Evolutionary conservation across 805 yeast species (phyloP), one percentile per base, ranked within the genome.

Genomic region (Suhomyces prunicola): DNA sequence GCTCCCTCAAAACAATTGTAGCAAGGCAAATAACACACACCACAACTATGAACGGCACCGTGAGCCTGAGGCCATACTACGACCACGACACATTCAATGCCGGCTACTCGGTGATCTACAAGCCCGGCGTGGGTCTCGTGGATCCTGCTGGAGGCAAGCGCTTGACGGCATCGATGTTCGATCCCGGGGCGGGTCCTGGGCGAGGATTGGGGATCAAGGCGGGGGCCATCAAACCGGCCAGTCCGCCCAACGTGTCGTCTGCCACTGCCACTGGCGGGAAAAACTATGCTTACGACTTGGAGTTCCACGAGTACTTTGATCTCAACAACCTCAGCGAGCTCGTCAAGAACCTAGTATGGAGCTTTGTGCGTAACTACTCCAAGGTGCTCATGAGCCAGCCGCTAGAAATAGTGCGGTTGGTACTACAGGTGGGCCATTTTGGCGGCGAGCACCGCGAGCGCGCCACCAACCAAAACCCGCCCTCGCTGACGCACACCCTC

Each of bases 331-430:
- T 88, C 60, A 76, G 76, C 50, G 88, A 84, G 56, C 65, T 86
- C 33, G 57, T 85, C 5, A 74, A 78, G 50, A 82, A 84, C 41
- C 74, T 90, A 54, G 68, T 84, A 23, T 75, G 79, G 64, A 83
- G 87, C 45, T 83, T 90, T 55, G 61, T 85, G 48, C 82, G 83
- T 57, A 86, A 85, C 57, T 93, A 94, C 71, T 68, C 83, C 51
- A 84, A 84, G 54, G 83, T 86, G 45, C 67, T 90, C 31, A 65
- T 88, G 7, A 81, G 89, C 17, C 97, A 94, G 69, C 98, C 99
- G 1, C 86, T 92, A 68, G 97, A 93, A 60, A 87, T 89, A 15
- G 82, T 88, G 5, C 78, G 93, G 51, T 76, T 90, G 58, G 74
- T 92, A 26, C 70, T 91, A 52, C 98, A 94, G 68, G 87, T 89